phyloP scores from a whole-genome alignment of 805 yeast genomes.

The Saccharomycopsis schoenii region DNA sequence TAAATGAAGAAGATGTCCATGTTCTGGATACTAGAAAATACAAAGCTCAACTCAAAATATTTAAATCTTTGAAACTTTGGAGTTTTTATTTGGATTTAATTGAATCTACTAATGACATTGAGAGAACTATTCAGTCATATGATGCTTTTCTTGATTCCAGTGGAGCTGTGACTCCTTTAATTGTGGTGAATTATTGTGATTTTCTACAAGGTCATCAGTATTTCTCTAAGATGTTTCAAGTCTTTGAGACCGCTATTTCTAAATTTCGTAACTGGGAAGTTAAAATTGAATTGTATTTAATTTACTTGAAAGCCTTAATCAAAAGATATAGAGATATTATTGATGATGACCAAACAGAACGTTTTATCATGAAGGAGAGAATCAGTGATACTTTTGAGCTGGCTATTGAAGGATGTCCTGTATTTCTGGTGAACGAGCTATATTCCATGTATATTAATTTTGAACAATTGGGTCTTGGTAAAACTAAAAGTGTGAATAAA shows the following conservation, averaged over 20 bases:
- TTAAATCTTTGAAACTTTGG: conserved; percentile 63
- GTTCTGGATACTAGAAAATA: conserved; percentile 19
- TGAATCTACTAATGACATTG: conserved; percentile 42
- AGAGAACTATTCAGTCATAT: conserved; percentile 33
- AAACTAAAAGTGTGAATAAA: background rate
- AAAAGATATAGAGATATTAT: conserved; percentile 12
- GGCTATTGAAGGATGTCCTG: conserved; percentile 44
- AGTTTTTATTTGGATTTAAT: conserved; percentile 58
- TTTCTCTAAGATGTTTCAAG: conserved; percentile 41
- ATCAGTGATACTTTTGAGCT: conserved; percentile 69
- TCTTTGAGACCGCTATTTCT: conserved; percentile 61
- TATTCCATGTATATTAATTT: conserved; percentile 47
- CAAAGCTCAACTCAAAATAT: conserved; percentile 50
- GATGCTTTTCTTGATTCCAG: conserved; percentile 47
- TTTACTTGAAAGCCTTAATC: conserved; percentile 48
- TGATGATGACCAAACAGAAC: conserved; percentile 23
- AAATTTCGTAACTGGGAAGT: conserved; percentile 47
- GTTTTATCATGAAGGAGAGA: conserved; percentile 32
- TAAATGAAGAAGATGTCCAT: conserved; percentile 20
- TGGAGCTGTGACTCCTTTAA: conserved; percentile 53
- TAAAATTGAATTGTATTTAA: conserved; percentile 61
- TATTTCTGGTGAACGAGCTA: conserved; percentile 37
- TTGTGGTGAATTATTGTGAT: conserved; percentile 55
- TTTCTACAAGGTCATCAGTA: conserved; percentile 41
- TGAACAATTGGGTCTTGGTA: conserved; percentile 34